Evolutionary conservation across 495 filamentous ascomycete species (phyloP).

Genomic region (Venustampulla echinocandica): DNA sequence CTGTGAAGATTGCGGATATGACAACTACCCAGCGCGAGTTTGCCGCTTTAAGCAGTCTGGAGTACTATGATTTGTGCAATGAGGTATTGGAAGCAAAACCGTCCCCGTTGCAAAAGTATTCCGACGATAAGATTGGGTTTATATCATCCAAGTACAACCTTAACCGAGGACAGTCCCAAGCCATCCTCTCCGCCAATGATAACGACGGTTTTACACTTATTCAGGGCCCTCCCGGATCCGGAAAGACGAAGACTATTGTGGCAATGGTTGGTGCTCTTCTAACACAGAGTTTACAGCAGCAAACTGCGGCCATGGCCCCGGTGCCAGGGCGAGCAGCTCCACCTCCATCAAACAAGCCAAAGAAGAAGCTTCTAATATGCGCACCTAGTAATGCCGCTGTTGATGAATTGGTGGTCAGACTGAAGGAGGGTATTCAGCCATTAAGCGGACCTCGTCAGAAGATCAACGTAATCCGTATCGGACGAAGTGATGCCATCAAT

Average conservation of each 20-base stretch:
- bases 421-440: constrained; percentile 82
- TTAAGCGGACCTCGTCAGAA: constrained; percentile 59
- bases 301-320: constrained; percentile 36
- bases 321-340: constrained; percentile 14
- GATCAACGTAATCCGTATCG: constrained; percentile 81
- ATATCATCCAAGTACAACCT: constrained; percentile 69
- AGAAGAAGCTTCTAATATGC: constrained; percentile 86
- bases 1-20: constrained; percentile 76
- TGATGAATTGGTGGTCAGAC: constrained; percentile 87
- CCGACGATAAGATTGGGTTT: constrained; percentile 56
- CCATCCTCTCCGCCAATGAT: constrained; percentile 80
- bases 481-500: constrained; percentile 89
- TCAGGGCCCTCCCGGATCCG: constrained; percentile 91
- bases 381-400: constrained; percentile 97
- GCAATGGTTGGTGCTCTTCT: constrained; percentile 89
- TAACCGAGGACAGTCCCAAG: constrained; percentile 86
- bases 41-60: constrained; percentile 76
- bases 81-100: constrained; percentile 85
- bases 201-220: constrained; percentile 95
- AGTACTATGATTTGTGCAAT: constrained; percentile 91
- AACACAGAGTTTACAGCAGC: constrained; percentile 47
- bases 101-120: constrained; percentile 73
- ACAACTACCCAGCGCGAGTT: constrained; percentile 92
- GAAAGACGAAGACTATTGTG: constrained; percentile 96
- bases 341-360: background rate